phyloP scores from a whole-genome alignment of 2,329 filamentous ascomycete genomes.

The Botrytis byssoidea region DNA sequence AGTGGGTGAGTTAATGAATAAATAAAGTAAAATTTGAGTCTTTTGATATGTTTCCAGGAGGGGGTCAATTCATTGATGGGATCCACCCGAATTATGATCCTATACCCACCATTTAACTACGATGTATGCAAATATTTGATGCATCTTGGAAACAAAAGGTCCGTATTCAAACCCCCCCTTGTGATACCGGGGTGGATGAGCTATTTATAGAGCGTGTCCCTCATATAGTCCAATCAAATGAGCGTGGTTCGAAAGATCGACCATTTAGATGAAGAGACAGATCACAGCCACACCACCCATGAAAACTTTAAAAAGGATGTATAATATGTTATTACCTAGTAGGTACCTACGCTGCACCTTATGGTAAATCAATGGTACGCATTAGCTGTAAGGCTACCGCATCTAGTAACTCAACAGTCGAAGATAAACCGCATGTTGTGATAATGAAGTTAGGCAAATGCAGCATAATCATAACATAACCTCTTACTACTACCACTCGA shows the following conservation, averaged over 20 bases:
- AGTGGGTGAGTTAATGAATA: background rate
- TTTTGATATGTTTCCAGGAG: background rate
- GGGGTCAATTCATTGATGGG: background rate
- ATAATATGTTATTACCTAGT: background rate
- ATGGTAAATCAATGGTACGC: background rate
- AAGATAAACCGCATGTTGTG: background rate
- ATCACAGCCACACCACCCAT: constrained; percentile 10
- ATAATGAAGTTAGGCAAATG: background rate
- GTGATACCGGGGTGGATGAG: background rate
- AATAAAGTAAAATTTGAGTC: background rate
- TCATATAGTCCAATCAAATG: background rate
- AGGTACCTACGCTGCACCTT: background rate
- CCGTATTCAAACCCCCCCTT: constrained; percentile 5
- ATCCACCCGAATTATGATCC: background rate
- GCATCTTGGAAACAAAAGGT: constrained; percentile 4
- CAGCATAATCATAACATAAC: background rate
- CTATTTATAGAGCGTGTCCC: background rate
- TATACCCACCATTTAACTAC: background rate
- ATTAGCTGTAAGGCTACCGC: background rate
- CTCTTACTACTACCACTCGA: background rate
- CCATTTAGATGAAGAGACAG: constrained; percentile 1
- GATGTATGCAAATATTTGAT: constrained; percentile 6
- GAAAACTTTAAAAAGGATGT: background rate
- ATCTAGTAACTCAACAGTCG: background rate
- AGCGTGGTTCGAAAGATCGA: background rate